Base-by-base conservation (phyloP, 2,329 filamentous ascomycete species). In the Colletotrichum noveboracense region DNA sequence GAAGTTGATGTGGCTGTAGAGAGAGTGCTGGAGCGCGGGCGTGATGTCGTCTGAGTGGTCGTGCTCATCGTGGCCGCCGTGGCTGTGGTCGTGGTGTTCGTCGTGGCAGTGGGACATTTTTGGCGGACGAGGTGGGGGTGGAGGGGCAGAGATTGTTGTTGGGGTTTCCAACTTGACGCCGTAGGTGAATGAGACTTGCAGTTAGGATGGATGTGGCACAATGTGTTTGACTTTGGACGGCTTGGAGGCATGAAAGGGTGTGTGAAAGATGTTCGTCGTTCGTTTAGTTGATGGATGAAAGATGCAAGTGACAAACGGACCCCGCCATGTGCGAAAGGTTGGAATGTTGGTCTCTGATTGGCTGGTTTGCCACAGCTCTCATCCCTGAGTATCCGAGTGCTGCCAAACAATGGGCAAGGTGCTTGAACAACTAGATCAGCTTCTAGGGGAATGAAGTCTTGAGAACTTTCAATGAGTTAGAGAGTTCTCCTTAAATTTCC, bases 1-100 rank as follows among this genome's bases (percentile, higher is more conserved):
- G 86, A 98, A 98, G 83, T 96, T 92, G 85, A 99, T 96, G 83
- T 98, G 94, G 78, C 95, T 92, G 87, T 98, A 98, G 43, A 99
- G 92, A 56, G 96, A 95, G 80, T 93, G 94, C 85, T 98, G 96
- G 18, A 98, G 89, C 2, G 96, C 96, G 1, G 97, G 97, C 3
- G 95, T 96, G 80, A 98, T 92, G 87, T 98, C 96, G 87, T 98
- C 95, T 62, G 91, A 93, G 86, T 98, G 96, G 84, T 98, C 96
- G 84, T 98, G 96, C 56, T 88, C 90, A 79, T 92, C 88, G 74
- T 88, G 86, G 78, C 87, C 87, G 72, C 84, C 88, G 79, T 91
- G 89, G 71, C 84, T 87, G 79, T 91, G 89, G 76, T 86, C 82
- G 28, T 81, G 82, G 79, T 90, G 88, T 77, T 90, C 88, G 77